Percentiles rank a stretch among this genome's conserved stretches.
phyloP scores from a whole-genome alignment of 352 stramenopile genomes.

The Phytophthora ohioensis region DNA sequence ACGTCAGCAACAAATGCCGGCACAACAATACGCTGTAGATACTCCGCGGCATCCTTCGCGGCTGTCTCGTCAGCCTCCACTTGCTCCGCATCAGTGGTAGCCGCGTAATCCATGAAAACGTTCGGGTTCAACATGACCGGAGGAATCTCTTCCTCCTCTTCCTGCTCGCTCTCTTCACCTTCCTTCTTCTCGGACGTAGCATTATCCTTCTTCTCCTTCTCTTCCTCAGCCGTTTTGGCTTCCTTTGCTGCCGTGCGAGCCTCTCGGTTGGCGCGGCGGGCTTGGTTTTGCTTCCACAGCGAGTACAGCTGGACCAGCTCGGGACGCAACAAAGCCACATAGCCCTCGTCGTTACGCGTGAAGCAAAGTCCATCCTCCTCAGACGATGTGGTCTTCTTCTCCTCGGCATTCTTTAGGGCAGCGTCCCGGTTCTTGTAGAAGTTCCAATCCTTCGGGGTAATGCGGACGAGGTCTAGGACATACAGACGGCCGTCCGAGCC shows the following conservation, averaged over 20 bases:
- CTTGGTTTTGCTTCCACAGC: conserved; percentile 91
- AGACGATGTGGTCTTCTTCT: conserved; percentile 33
- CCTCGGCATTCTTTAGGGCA: conserved; percentile 22
- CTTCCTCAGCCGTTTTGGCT: conserved; percentile 54
- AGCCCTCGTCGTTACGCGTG: conserved; percentile 85
- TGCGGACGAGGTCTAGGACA: conserved; percentile 95
- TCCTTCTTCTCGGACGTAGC: conserved; percentile 35
- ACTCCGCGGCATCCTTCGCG: conserved; percentile 80
- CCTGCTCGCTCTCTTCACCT: conserved; percentile 36
- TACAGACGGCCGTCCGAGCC: conserved; percentile 95
- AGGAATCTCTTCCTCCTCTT: conserved; percentile 66
- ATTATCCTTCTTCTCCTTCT: conserved; percentile 32
- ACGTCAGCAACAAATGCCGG: conserved; percentile 87
- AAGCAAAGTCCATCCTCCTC: conserved; percentile 68
- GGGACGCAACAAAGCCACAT: conserved; percentile 90
- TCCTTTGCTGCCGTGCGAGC: conserved; percentile 59
- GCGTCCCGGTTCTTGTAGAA: conserved; percentile 77
- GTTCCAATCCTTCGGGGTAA: conserved; percentile 95
- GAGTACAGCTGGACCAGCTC: conserved; percentile 94
- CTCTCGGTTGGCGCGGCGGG: conserved; percentile 63
- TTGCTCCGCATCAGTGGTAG: conserved; percentile 75
- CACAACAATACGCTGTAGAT: conserved; percentile 88
- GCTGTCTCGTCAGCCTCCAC: conserved; percentile 71
- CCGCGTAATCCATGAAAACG: conserved; percentile 91
- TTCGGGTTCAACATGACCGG: conserved; percentile 87